Evolutionary conservation across 768 basidiomycete species (phyloP), one percentile per base, ranked within the genome.

Genomic region (Lyophyllum atratum): DNA sequence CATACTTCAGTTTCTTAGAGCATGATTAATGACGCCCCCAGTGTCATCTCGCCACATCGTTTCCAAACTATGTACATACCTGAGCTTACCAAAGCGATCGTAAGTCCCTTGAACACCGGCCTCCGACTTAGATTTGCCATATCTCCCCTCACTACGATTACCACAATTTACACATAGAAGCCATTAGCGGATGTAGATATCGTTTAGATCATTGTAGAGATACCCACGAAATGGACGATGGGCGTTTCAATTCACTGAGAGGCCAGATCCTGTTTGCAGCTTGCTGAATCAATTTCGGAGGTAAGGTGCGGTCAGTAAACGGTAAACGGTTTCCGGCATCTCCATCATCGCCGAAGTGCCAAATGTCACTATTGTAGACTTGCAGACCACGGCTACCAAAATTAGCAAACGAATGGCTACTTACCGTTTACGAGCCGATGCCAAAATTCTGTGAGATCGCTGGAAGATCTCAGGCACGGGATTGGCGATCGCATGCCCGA

Each of bases 401-500:
- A 33, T 52, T 61, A 43, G 56, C 46, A 49, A 17, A 43, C 40
- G 29, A 45, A 22, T 45, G 33, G 37, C 59, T 45, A 56, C n/a
- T n/a, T 52, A 47, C 56, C 34, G n/a, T n/a, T n/a, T n/a, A n/a
- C n/a, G 24, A 55, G 62, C 45, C 47, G 33, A 52, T 48, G 50
- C 46, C 52, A 49, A 15, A 37, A 3, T 37, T 37, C 12, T 9
- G 34, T 37, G 34, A 37, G 34, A 37, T 37, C 34, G 34, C 53
- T n/a, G 25, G 12, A 25, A 58, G 55, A 63, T 60, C 59, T 55
- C 56, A 63, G 62, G 62, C 29, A 65, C 62, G 33, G 48, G 57
- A 61, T 63, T 61, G 46, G 57, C 59, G 56, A 64, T 62, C 60
- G 45, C 44, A 24, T 31, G 56, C 58, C 49, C 53, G 58, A 61